Evolutionary conservation across 2,329 filamentous ascomycete species (phyloP).

Genomic region (Epicoccum sorghinum): DNA sequence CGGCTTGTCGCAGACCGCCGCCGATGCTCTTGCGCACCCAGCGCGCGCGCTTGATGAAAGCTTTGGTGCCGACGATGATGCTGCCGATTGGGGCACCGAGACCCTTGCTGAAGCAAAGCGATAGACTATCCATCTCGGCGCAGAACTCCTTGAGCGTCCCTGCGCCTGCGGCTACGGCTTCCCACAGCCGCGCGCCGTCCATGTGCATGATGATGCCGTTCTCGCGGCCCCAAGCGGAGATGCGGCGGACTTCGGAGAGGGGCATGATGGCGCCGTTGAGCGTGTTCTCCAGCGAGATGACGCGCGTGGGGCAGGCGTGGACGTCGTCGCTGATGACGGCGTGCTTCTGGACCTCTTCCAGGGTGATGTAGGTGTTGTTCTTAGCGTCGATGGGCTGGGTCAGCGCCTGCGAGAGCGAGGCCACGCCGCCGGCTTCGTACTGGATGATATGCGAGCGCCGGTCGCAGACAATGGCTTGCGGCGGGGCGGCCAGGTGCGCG

Average conservation of each 20-base stretch:
- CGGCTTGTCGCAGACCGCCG: conserved; percentile 77
- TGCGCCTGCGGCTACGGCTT: conserved; percentile 74
- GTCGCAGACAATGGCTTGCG: conserved; percentile 81
- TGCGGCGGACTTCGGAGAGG: conserved; percentile 70
- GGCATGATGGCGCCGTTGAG: conserved; percentile 81
- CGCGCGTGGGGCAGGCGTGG: conserved; percentile 77
- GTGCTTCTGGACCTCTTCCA: conserved; percentile 74
- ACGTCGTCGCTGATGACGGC: conserved; percentile 72
- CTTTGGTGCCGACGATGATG: conserved; percentile 67
- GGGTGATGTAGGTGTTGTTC: conserved; percentile 75
- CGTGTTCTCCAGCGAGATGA: conserved; percentile 88
- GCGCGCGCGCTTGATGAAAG: conserved; percentile 69
- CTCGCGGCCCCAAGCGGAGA: conserved; percentile 69
- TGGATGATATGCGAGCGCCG: conserved; percentile 77
- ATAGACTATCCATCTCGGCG: conserved; percentile 73
- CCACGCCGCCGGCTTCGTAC: conserved; percentile 72
- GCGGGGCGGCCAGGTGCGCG: conserved; percentile 77
- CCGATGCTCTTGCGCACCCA: conserved; percentile 83
- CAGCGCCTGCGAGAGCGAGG: conserved; percentile 73
- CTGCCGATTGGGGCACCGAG: conserved; percentile 81
- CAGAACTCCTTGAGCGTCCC: conserved; percentile 71
- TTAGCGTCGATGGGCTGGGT: conserved; percentile 69
- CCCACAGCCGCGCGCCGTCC: conserved; percentile 83
- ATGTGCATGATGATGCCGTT: conserved; percentile 74
- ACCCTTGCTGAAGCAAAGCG: conserved; percentile 81